A percentile compares a stretch with the other conserved stretches of the same genome.
Conservation (phyloP, 1,284 basidiomycete species). For the Hypsizygus ulmarius region DNA sequence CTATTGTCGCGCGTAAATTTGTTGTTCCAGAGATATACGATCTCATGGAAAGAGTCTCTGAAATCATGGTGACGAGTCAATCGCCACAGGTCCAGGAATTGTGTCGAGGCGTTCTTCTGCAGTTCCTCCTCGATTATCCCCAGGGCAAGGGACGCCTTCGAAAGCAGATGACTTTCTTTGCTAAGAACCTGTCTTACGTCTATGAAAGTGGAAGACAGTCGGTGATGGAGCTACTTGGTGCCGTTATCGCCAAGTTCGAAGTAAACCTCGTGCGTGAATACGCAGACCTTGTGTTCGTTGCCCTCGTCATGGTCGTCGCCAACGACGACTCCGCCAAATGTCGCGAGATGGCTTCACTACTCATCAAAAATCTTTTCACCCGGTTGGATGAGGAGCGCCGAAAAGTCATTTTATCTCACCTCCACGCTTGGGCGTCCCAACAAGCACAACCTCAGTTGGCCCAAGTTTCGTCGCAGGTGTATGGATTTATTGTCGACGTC, state of each 20-base stretch:
- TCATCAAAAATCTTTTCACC: constrained; percentile 76
- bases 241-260: constrained; percentile 86
- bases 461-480: constrained; percentile 78
- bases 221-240: constrained; percentile 87
- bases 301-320: constrained; percentile 88
- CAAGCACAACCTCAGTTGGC: constrained; percentile 57
- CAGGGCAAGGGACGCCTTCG: constrained; percentile 91
- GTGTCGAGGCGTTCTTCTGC: constrained; percentile 85
- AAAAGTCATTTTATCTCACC: constrained; percentile 62
- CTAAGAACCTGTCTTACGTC: constrained; percentile 91
- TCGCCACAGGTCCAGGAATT: constrained; percentile 89
- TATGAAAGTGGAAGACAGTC: constrained; percentile 90
- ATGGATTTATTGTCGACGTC: constrained; percentile 74
- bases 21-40: constrained; percentile 98
- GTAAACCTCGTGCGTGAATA: constrained; percentile 75
- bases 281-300: constrained; percentile 88
- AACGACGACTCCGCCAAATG: constrained; percentile 93
- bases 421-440: constrained; percentile 82
- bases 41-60: constrained; percentile 93
- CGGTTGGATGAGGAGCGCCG: constrained; percentile 65
- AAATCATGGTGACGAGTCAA: constrained; percentile 94
- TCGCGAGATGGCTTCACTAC: constrained; percentile 80
- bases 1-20: constrained; percentile 88
- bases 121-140: constrained; percentile 97
- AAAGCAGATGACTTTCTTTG: constrained; percentile 89